Percentiles rank a stretch among this genome's conserved stretches.
phyloP scores from a whole-genome alignment of 1,284 basidiomycete genomes.

The Papiliotrema laurentii region DNA sequence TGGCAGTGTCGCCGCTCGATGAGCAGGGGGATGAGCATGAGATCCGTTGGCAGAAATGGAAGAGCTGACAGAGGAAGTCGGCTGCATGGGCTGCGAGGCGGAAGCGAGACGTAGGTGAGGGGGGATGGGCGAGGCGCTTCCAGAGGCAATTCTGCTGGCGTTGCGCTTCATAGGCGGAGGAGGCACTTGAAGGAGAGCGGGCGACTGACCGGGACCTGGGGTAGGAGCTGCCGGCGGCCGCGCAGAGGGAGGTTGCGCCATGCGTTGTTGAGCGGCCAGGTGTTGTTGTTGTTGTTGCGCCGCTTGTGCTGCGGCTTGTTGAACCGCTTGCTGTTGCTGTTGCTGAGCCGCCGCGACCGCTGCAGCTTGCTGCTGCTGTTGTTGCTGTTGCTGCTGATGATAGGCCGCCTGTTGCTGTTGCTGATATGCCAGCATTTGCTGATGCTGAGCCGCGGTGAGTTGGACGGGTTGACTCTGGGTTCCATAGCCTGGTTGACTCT shows the following conservation, averaged over 20 bases:
- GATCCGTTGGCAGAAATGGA: neutral
- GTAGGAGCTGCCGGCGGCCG: neutral
- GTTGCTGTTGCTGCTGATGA: neutral
- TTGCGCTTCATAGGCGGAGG: constrained; percentile 1
- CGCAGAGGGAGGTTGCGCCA: constrained; percentile 4
- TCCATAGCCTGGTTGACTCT: no score
- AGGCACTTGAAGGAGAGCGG: constrained; percentile 4
- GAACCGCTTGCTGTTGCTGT: neutral
- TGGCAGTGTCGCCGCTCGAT: neutral
- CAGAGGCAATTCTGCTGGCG: neutral
- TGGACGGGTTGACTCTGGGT: no score
- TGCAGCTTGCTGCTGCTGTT: constrained; percentile 1
- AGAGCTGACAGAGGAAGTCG: neutral
- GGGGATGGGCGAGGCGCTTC: constrained; percentile 4
- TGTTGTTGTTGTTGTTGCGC: constrained; percentile 1
- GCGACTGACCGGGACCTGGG: neutral
- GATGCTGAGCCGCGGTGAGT: no score
- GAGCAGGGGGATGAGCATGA: neutral
- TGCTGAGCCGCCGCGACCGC: no score
- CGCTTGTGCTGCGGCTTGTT: no score
- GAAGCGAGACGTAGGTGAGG: constrained; percentile 4
- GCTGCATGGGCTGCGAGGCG: neutral
- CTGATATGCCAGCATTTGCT: no score
- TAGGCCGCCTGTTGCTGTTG: no score
- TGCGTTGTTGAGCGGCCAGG: constrained; percentile 2